phyloP scores from a whole-genome alignment of 208 protist genomes.

The Spongospora subterranea region DNA sequence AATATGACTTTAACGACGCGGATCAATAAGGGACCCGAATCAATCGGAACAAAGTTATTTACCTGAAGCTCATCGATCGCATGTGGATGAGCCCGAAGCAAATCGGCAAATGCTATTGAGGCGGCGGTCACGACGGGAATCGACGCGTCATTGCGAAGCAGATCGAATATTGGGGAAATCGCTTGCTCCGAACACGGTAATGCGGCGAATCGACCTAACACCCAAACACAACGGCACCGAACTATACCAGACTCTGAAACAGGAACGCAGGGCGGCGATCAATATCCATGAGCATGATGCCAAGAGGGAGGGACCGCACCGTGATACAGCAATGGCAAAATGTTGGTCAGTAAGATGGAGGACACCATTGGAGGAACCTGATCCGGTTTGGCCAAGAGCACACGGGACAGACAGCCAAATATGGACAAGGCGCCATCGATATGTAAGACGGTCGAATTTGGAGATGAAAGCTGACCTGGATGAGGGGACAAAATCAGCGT shows the following conservation, averaged over 20 bases:
- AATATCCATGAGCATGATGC: neutral
- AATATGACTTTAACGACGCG: neutral
- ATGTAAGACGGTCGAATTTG: neutral
- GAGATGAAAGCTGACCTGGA: no score
- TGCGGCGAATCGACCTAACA: neutral
- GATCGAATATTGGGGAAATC: neutral
- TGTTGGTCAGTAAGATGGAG: neutral
- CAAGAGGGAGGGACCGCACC: no score
- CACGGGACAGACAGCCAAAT: conserved; percentile 25
- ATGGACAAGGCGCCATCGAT: conserved; percentile 11
- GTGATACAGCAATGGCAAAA: neutral
- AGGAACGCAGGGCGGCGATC: neutral
- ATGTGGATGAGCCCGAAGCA: neutral
- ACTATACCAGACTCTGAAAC: neutral
- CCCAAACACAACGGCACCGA: neutral
- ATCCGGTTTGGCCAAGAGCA: neutral
- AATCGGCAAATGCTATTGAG: neutral
- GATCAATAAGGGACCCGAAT: no score
- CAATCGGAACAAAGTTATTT: no score
- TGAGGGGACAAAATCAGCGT: no score
- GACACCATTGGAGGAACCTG: neutral
- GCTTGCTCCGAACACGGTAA: neutral
- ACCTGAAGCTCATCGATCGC: neutral
- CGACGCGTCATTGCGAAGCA: neutral
- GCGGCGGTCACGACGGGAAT: neutral